Evolutionary conservation across 306 rosid genomes (phyloP).

Genomic region (Quercus ilex): DNA sequence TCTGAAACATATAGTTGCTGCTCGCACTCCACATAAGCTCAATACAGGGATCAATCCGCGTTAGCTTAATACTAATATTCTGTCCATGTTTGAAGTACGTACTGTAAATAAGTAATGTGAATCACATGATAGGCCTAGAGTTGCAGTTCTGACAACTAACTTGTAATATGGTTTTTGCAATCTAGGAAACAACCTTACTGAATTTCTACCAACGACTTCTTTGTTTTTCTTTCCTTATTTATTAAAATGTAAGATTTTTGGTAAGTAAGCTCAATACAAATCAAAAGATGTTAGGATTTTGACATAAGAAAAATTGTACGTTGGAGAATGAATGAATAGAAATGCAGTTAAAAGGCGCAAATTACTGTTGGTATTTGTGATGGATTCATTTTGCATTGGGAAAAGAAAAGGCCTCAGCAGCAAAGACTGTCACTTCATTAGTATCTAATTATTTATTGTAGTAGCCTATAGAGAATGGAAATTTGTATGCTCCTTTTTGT

Average conservation of each 20-base stretch:
- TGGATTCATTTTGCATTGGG: not conserved
- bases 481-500: too few species aligned
- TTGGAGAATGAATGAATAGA: not conserved
- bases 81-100: not conserved
- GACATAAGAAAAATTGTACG: not conserved
- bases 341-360: not conserved
- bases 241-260: not conserved
- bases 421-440: not conserved
- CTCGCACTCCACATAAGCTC: constrained; percentile 62
- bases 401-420: not conserved
- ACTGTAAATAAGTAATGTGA: not conserved
- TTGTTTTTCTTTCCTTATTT: not conserved
- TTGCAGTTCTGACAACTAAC: not conserved
- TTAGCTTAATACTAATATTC: not conserved
- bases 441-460: not conserved
- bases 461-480: too few species aligned
- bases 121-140: not conserved
- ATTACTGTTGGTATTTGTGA: not conserved
- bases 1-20: constrained; percentile 66
- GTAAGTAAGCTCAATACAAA: not conserved
- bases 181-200: not conserved
- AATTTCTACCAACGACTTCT: not conserved
- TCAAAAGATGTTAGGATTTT: not conserved
- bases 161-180: not conserved
- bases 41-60: constrained; percentile 27